A percentile compares a stretch with the other conserved stretches of the same genome.
phyloP scores from a whole-genome alignment of 2,329 filamentous ascomycete species.

The Truncatella angustata region DNA sequence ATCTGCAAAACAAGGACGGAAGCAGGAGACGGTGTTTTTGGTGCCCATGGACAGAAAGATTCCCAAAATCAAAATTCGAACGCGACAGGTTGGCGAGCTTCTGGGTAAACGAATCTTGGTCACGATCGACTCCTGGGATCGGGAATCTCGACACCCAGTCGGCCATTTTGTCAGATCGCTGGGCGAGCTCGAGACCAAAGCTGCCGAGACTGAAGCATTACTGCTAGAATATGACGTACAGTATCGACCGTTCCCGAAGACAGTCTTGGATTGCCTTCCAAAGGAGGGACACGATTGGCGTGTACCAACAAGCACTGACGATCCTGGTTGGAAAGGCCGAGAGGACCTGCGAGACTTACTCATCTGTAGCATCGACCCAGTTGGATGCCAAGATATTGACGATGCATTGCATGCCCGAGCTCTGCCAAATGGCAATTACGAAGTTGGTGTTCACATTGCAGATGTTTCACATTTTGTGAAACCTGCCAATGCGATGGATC shows the following conservation, averaged over 20 bases:
- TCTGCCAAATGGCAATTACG: slow-evolving; percentile 88
- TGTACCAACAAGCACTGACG: slow-evolving; percentile 74
- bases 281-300: slow-evolving; percentile 91
- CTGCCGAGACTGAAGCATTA: slow-evolving; percentile 94
- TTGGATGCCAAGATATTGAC: slow-evolving; percentile 96
- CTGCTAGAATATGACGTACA: slow-evolving; percentile 96
- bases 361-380: slow-evolving; percentile 96
- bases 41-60: slow-evolving; percentile 98
- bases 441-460: slow-evolving; percentile 97
- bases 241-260: slow-evolving; percentile 94
- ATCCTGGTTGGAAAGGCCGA: slow-evolving; percentile 84
- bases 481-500: slow-evolving; percentile 95
- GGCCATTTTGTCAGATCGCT: slow-evolving; percentile 93
- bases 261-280: slow-evolving; percentile 89
- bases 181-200: slow-evolving; percentile 92
- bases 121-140: slow-evolving; percentile 92
- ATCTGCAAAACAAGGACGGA: slow-evolving; percentile 71
- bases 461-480: slow-evolving; percentile 99
- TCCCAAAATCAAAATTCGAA: slow-evolving; percentile 91
- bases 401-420: slow-evolving; percentile 87
- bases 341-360: slow-evolving; percentile 81
- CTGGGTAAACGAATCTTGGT: slow-evolving; percentile 89
- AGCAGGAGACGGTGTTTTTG: slow-evolving; percentile 90
- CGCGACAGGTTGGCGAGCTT: slow-evolving; percentile 83
- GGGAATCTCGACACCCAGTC: slow-evolving; percentile 86